Evolutionary conservation across 495 filamentous ascomycete genomes (phyloP).

Genomic region (Aspergillus heteromorphus): DNA sequence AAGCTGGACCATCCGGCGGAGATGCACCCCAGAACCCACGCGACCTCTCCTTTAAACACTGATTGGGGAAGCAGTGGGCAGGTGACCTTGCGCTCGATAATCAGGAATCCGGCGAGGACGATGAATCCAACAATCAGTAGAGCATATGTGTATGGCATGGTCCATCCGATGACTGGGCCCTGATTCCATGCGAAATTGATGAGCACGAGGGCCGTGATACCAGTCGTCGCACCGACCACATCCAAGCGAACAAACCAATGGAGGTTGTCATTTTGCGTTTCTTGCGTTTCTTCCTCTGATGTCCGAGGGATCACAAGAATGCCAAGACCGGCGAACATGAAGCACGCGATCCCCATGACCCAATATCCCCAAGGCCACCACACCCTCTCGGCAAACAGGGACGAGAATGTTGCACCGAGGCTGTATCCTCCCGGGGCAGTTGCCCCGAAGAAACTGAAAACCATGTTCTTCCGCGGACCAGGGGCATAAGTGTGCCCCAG

Average conservation of each 20-base stretch:
- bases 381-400: background rate
- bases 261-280: background rate
- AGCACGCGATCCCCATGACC: background rate
- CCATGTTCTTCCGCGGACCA: slow-evolving; percentile 13
- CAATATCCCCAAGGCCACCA: background rate
- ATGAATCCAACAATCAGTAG: slow-evolving; percentile 30
- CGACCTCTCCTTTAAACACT: slow-evolving; percentile 21
- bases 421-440: background rate
- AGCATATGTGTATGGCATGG: slow-evolving; percentile 31
- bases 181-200: slow-evolving; percentile 44
- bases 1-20: slow-evolving; percentile 38
- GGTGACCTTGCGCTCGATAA: slow-evolving; percentile 24
- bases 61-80: slow-evolving; percentile 39
- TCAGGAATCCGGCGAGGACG: slow-evolving; percentile 26
- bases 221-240: slow-evolving; percentile 34
- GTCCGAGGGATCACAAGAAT: background rate
- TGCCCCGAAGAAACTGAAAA: slow-evolving; percentile 8
- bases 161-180: slow-evolving; percentile 28
- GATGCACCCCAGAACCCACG: slow-evolving; percentile 32
- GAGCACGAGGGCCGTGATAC: slow-evolving; percentile 35
- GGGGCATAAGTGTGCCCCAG: slow-evolving; percentile 8
- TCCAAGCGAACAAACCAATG: slow-evolving; percentile 35
- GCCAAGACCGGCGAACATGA: background rate
- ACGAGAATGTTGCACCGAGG: background rate
- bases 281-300: background rate